These are phyloP conservation scores for Dacryopinax spathularia DNA, from an alignment of 768 basidiomycete species.

Conservation along the genomic window DNA sequence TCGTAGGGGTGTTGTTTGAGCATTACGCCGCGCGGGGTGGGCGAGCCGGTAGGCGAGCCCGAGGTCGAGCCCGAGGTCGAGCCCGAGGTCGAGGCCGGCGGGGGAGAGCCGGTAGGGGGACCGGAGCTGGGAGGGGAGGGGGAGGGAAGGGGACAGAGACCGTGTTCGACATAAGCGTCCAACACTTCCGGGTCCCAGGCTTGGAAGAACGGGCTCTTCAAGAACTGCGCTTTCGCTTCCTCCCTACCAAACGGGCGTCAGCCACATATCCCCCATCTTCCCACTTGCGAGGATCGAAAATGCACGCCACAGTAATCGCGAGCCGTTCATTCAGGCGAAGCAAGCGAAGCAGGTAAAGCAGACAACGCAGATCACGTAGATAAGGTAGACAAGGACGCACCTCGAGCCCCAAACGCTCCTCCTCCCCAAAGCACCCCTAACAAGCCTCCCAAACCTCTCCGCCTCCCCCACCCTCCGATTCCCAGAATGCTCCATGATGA, in stretches of 20 bases:
- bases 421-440: constrained; percentile 39
- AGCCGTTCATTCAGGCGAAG: too few species aligned
- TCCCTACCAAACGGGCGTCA: constrained; percentile 29
- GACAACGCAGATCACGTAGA: background rate
- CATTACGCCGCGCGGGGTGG: background rate
- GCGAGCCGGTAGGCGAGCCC: background rate
- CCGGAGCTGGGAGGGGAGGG: background rate
- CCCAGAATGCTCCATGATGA: constrained; percentile 21
- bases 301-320: too few species aligned
- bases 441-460: background rate
- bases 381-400: constrained; percentile 23
- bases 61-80: background rate
- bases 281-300: too few species aligned
- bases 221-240: constrained; percentile 41
- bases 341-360: background rate
- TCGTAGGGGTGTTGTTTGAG: constrained; percentile 9
- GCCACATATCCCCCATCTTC: too few species aligned
- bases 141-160: constrained; percentile 25
- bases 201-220: constrained; percentile 48
- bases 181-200: constrained; percentile 56
- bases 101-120: background rate
- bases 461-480: background rate
- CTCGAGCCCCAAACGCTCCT: constrained; percentile 50
- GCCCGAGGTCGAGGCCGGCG: background rate
- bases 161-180: constrained; percentile 45